These are phyloP conservation scores for Diospyros lotus DNA, from an alignment of 148 eudicot genomes.

Conservation along the genomic window DNA sequence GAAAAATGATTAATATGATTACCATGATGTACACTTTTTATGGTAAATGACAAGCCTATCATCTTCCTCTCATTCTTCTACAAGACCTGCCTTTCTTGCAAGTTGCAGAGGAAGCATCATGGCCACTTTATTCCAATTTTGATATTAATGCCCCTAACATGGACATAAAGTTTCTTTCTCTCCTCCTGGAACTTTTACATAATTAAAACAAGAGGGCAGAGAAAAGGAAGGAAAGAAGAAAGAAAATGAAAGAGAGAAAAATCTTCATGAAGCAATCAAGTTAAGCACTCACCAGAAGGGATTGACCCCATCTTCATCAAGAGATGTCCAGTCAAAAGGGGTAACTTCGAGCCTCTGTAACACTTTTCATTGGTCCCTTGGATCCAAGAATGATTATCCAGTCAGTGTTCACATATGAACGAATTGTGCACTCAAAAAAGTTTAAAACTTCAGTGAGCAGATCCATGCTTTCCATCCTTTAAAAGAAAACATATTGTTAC, in stretches of 20 bases:
- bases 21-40: background rate
- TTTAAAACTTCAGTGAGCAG: too few species aligned
- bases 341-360: background rate
- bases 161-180: slow-evolving; percentile 11
- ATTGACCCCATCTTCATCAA: background rate
- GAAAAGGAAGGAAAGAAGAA: background rate
- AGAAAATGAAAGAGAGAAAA: background rate
- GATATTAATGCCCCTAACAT: background rate
- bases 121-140: slow-evolving; percentile 8
- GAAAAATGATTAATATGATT: slow-evolving; percentile 1
- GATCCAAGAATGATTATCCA: background rate
- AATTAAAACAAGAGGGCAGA: background rate
- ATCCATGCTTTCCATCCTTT: too few species aligned
- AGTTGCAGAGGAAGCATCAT: slow-evolving; percentile 16
- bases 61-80: background rate
- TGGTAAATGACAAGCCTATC: slow-evolving; percentile 1
- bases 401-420: background rate
- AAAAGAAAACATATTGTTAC: too few species aligned
- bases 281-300: background rate
- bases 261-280: background rate
- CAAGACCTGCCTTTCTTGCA: slow-evolving; percentile 11
- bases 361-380: background rate
- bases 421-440: background rate
- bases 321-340: background rate
- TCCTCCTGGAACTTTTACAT: background rate